phyloP scores from a whole-genome alignment of 1,139 yeast species.

The Scheffersomyces titani region DNA sequence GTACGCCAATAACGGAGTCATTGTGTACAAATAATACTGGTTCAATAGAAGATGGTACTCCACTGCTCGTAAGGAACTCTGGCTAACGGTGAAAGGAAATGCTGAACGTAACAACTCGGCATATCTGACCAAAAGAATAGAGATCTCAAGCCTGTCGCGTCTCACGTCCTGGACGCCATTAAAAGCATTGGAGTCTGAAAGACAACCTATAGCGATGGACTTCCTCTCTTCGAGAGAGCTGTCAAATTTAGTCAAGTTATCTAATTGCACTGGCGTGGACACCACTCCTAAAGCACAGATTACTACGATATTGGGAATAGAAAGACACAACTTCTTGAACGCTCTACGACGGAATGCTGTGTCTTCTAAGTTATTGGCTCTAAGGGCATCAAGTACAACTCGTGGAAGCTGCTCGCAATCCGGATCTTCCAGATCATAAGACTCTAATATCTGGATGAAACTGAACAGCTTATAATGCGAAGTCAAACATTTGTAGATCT shows the following conservation, averaged over 20 bases:
- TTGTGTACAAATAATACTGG: constrained; percentile 36
- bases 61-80: constrained; percentile 23
- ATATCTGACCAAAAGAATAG: constrained; percentile 25
- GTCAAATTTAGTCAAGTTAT: constrained; percentile 31
- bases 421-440: constrained; percentile 12
- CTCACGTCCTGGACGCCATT: constrained; percentile 12
- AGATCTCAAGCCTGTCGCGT: constrained; percentile 23
- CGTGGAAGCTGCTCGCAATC: constrained; percentile 13
- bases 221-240: constrained; percentile 32
- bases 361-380: constrained; percentile 17
- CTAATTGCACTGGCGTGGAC: constrained; percentile 34
- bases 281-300: constrained; percentile 38
- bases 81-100: constrained; percentile 24
- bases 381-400: constrained; percentile 14
- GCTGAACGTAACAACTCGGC: constrained; percentile 22
- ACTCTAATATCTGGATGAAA: constrained; percentile 24
- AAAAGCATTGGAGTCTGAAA: constrained; percentile 11
- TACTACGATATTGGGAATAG: constrained; percentile 29
- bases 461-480: constrained; percentile 21
- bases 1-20: constrained; percentile 43
- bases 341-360: constrained; percentile 20
- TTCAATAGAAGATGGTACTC: constrained; percentile 33
- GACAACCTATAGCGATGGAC: constrained; percentile 18
- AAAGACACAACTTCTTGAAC: constrained; percentile 22
- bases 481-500: constrained; percentile 25